Evolutionary conservation across 805 yeast species (phyloP), one percentile per base, ranked within the genome.

Genomic region (Zygotorulaspora sp.): DNA sequence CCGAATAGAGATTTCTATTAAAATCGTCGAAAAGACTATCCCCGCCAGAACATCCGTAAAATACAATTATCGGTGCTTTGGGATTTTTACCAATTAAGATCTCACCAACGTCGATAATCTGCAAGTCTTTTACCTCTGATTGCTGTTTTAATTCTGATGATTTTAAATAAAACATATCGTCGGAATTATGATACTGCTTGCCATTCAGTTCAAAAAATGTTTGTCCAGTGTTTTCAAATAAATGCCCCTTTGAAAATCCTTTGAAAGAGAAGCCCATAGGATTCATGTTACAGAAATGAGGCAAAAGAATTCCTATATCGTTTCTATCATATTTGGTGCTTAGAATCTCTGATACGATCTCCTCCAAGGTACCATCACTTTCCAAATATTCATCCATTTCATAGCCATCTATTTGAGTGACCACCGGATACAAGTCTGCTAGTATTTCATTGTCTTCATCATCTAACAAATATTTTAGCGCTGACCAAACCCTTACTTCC

Each of bases 101-200:
- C 52, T 90, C 97, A 43, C 74, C 72, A 0, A 76, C 67, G 3
- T 63, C 30, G 11, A 63, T 19, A 2, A 51, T 35, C 3, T 42
- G 33, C 3, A 42, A 41, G 31, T 55, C 59, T 1, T 47, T 32
- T 6, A 48, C 20, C 15, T 17, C 17, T 6, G 49, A 41, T 35
- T 58, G 63, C 8, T 35, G 40, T 16, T 44, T 36, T 5, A 55
- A 49, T n/a, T 65, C 62, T 17, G 66, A 66, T 0, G 86, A 74
- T 56, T 82, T 80, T 40, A 92, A 67, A 2, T 96, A 95, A 58
- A 76, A 92, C 1, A 87, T 72, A 40, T 83, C 95, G 38, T 77
- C 84, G 2, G 80, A 65, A 7, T 80, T 74, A 50, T 88, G 79
- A 52, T 80, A 81, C 12, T 32, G 42, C 33, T 48, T 41, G 2